Conservation (phyloP, 768 basidiomycete genomes). For the Phallus indusiatus region DNA sequence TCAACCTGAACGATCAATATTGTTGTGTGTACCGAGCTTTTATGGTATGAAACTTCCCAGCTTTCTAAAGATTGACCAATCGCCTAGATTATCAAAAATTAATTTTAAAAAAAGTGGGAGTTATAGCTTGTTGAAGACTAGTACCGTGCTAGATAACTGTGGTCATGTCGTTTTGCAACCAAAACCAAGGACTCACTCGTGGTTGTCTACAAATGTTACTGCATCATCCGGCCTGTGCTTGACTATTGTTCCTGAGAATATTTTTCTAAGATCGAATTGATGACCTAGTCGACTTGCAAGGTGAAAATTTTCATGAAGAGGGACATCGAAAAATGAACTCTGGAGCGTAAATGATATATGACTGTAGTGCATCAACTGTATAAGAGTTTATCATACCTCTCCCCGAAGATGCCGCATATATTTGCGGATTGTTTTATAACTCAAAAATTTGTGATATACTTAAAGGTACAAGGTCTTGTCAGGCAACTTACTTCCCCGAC, state of each 20-base stretch:
- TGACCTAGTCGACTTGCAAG: slow-evolving; percentile 60
- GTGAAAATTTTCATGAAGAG: slow-evolving; percentile 77
- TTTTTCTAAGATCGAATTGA: slow-evolving; percentile 65
- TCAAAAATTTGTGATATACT: slow-evolving; percentile 13
- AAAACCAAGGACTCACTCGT: slow-evolving; percentile 49
- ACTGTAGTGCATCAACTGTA: neutral
- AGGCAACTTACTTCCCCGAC: slow-evolving; percentile 49
- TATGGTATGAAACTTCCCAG: slow-evolving; percentile 39
- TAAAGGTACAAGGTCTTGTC: neutral
- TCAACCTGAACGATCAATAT: slow-evolving; percentile 39
- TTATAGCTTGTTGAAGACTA: too few relatives aligned
- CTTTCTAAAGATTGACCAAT: slow-evolving; percentile 72
- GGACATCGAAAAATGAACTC: slow-evolving; percentile 88
- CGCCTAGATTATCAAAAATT: slow-evolving; percentile 29
- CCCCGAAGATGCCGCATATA: slow-evolving; percentile 58
- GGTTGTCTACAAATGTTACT: slow-evolving; percentile 86
- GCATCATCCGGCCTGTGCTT: slow-evolving; percentile 65
- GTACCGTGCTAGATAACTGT: slow-evolving; percentile 2
- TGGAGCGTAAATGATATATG: slow-evolving; percentile 22
- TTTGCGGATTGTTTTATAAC: slow-evolving; percentile 41
- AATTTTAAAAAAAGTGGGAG: neutral
- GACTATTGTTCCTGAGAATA: slow-evolving; percentile 63
- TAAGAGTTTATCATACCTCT: slow-evolving; percentile 33
- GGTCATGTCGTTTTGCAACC: neutral
- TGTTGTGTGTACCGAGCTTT: neutral